Evolutionary conservation across 1,284 basidiomycete genomes (phyloP), one percentile per base, ranked within the genome.

Genomic region (Irpex rosettiformis): DNA sequence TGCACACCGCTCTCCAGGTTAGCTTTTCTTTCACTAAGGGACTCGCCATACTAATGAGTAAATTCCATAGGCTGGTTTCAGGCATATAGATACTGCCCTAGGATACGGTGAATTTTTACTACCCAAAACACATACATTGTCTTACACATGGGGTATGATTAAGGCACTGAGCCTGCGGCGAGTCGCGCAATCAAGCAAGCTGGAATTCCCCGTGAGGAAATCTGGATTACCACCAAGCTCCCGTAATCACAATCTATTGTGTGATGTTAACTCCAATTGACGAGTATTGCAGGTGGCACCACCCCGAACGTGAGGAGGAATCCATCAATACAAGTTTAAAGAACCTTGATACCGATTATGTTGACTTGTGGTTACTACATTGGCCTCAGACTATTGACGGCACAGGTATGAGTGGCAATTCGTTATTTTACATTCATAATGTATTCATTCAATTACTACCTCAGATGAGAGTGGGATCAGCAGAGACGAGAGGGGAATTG

Each of bases 221-320:
- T 83, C 1, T 82, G 73, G 66, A 68, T 83, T 29, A 75, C 79
- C 0, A 79, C 77, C 24, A 82, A 72, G 56, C 67, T 70, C 5
- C 65, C 65, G 67, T 70, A 45, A 30, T 69, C 59, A 18, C 33
- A 10, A 18, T 29, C 30, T 37, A 16, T 25, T 13, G 5, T 33
- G 22, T 3, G 13, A 18, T 1, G 27, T 45, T 5, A 11, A 54
- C 51, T 2, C 13, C 27, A 16, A 45, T 1, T 24, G 18, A 29
- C 30, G 11, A 5, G 22, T 52, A 16, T 47, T 21, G 3, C 28
- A 72, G 70, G 11, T 65, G 60, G 61, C 59, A 69, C 52, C 68
- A 72, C 33, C 62, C 60, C 13, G 64, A 55, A 10, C 59, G 58
- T 22, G 69, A 70, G 3, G 64, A 66, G 54, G 65, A 70, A 49